Conservation (phyloP, 2,329 filamentous ascomycete genomes). For the Dothiorella sarmentorum region DNA sequence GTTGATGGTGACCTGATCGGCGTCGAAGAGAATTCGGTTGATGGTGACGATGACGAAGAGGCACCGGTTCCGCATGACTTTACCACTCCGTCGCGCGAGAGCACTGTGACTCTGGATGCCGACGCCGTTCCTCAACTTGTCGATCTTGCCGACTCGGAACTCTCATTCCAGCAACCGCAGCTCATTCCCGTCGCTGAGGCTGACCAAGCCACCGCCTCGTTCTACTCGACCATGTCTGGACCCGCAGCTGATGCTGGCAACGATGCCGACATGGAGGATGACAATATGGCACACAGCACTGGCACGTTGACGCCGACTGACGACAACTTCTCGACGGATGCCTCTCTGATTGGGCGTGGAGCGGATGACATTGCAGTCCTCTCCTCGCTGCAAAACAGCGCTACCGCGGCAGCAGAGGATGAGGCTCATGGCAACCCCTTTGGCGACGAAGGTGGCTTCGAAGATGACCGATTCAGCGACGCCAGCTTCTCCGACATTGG, state of each 20-base stretch:
- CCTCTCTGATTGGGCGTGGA: conserved; percentile 27
- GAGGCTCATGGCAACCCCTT: conserved; percentile 30
- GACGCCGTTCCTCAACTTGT: conserved; percentile 28
- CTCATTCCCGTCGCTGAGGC: conserved; percentile 19
- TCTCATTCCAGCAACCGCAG: conserved; percentile 22
- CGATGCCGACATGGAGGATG: conserved; percentile 24
- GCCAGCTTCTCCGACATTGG: conserved; percentile 32
- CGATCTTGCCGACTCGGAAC: conserved; percentile 30
- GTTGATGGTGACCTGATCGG: conserved; percentile 26
- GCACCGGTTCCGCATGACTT: conserved; percentile 29
- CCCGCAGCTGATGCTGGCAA: conserved; percentile 18
- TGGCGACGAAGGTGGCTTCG: conserved; percentile 30
- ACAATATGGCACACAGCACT: conserved; percentile 27
- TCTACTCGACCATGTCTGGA: conserved; percentile 31
- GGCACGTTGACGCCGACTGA: conserved; percentile 39
- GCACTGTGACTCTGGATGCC: conserved; percentile 30
- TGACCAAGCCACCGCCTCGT: conserved; percentile 24
- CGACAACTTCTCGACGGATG: conserved; percentile 29
- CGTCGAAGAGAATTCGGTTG: conserved; percentile 18
- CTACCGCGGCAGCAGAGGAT: conserved; percentile 30
- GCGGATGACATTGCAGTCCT: conserved; percentile 35
- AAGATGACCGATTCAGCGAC: conserved; percentile 35
- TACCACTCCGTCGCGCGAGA: conserved; percentile 30
- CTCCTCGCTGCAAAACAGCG: conserved; percentile 15
- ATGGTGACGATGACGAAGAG: conserved; percentile 28